A percentile compares a stretch with the other conserved stretches of the same genome.
phyloP scores from a whole-genome alignment of 495 filamentous ascomycete genomes.

The Extremus antarcticus region DNA sequence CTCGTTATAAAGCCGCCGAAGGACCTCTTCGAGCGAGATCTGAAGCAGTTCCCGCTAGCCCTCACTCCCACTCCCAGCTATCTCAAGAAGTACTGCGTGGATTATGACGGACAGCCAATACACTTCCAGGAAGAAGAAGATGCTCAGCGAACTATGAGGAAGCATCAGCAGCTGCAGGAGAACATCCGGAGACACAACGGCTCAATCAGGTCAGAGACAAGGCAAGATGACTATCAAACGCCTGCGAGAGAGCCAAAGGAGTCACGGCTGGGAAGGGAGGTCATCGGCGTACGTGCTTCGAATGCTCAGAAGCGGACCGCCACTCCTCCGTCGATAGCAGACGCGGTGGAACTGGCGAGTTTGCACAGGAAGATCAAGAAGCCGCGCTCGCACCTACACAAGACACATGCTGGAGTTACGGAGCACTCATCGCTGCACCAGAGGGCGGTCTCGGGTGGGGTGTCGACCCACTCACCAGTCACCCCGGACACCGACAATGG shows the following conservation, averaged over 20 bases:
- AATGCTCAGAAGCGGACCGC: constrained; percentile 37
- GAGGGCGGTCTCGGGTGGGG: neutral
- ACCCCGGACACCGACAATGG: constrained; percentile 13
- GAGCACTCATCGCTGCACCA: constrained; percentile 9
- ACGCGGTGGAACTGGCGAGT: constrained; percentile 43
- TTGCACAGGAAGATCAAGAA: constrained; percentile 30
- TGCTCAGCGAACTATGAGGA: constrained; percentile 37
- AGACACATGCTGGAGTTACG: neutral
- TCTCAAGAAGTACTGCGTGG: constrained; percentile 62
- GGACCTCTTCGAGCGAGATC: constrained; percentile 62
- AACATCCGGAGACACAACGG: constrained; percentile 11
- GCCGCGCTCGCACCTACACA: constrained; percentile 18
- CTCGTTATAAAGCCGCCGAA: constrained; percentile 65
- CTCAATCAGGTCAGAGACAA: constrained; percentile 4
- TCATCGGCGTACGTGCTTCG: neutral
- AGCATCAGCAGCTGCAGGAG: constrained; percentile 8
- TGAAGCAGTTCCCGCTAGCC: constrained; percentile 84
- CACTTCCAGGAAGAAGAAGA: constrained; percentile 59
- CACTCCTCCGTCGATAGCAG: constrained; percentile 49
- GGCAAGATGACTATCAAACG: constrained; percentile 1
- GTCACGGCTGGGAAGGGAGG: neutral
- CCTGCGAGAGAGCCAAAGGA: neutral
- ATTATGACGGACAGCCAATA: constrained; percentile 53
- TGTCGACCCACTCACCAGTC: constrained; percentile 3
- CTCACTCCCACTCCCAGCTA: constrained; percentile 64